These are phyloP conservation scores for Malus hybrid DNA, from an alignment of 331 rosid species.

Conservation along the genomic window DNA sequence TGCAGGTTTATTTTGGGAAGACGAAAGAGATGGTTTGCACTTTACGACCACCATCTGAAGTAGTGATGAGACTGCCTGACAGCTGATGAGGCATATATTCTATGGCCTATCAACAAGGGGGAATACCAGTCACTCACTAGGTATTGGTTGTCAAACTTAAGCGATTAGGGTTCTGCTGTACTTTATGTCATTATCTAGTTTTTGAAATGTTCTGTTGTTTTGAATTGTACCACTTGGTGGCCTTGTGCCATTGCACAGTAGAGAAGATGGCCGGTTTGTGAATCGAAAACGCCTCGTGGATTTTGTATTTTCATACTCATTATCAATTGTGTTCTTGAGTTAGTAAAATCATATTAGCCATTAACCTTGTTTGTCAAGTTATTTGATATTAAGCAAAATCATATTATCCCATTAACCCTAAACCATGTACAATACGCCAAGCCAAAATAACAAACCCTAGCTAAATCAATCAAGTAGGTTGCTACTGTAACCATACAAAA, in stretches of 20 bases:
- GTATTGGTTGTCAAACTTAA: not conserved
- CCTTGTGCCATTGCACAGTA: not conserved
- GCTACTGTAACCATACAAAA: no score
- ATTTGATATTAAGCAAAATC: no score
- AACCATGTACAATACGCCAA: no score
- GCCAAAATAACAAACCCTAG: no score
- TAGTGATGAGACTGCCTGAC: constrained; percentile 70
- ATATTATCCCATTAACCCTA: no score
- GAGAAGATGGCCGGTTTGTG: not conserved
- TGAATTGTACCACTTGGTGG: not conserved
- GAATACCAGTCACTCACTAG: not conserved
- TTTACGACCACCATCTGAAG: constrained; percentile 84
- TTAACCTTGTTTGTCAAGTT: no score
- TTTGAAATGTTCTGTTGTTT: not conserved
- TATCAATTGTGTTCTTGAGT: no score
- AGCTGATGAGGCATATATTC: constrained; percentile 10
- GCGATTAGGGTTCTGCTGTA: not conserved
- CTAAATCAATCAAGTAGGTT: no score
- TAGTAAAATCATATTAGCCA: no score
- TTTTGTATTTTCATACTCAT: not conserved
- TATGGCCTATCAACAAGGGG: not conserved
- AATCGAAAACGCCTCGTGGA: not conserved
- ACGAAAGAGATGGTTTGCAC: constrained; percentile 99
- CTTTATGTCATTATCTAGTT: not conserved
- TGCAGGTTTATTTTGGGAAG: constrained; percentile 82